Evolutionary conservation across 2,329 filamentous ascomycete species (phyloP).

Genomic region (Diplocarpon mali): DNA sequence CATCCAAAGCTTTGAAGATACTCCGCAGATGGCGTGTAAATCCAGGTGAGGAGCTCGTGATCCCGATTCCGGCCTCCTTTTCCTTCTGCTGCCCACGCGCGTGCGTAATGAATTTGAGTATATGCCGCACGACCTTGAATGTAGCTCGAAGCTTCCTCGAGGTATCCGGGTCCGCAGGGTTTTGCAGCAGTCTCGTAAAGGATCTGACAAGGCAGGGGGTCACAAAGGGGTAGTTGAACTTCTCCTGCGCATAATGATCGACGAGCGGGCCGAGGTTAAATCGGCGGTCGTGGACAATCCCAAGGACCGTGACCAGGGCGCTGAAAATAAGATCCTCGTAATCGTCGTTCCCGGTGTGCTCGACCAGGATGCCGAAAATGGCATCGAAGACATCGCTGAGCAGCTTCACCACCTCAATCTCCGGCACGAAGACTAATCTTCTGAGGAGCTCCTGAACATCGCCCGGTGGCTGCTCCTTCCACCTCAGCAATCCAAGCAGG

Average conservation of each 20-base stretch:
- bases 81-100: conserved; percentile 74
- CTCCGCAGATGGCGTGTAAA: conserved; percentile 76
- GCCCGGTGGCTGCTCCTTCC: conserved; percentile 65
- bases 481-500: conserved; percentile 72
- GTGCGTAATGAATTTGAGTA: conserved; percentile 90
- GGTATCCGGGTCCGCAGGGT: conserved; percentile 70
- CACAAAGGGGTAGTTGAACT: conserved; percentile 88
- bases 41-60: conserved; percentile 57
- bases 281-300: conserved; percentile 86
- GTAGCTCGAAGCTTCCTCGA: conserved; percentile 79
- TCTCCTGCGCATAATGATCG: conserved; percentile 77
- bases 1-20: conserved; percentile 83
- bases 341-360: conserved; percentile 82
- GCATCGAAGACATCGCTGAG: conserved; percentile 81
- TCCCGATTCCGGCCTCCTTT: conserved; percentile 82
- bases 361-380: conserved; percentile 82
- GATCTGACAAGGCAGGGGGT: conserved; percentile 81
- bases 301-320: conserved; percentile 76
- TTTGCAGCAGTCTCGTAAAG: conserved; percentile 72
- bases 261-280: conserved; percentile 88
- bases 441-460: conserved; percentile 66
- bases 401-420: conserved; percentile 95
- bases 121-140: conserved; percentile 87
- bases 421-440: conserved; percentile 83
- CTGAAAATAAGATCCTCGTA: conserved; percentile 90